phyloP scores from a whole-genome alignment of 2,329 filamentous ascomycete genomes.

The Curvularia eragrostidis region DNA sequence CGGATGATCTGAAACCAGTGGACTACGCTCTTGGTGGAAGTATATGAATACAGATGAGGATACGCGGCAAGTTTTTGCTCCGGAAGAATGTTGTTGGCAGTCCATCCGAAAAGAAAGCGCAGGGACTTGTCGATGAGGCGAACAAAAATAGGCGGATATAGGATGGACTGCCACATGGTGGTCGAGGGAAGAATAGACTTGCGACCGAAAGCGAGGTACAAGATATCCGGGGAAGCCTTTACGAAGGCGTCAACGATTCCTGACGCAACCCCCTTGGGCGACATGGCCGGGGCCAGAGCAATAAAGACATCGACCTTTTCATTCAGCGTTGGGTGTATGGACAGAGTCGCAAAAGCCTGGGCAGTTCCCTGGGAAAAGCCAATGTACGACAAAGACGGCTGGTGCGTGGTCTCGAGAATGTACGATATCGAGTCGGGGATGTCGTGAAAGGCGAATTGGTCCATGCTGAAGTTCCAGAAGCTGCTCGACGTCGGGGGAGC shows the following conservation, averaged over 20 bases:
- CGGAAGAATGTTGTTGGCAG: constrained; percentile 78
- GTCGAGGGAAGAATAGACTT: constrained; percentile 90
- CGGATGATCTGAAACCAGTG: constrained; percentile 99
- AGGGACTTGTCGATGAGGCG: constrained; percentile 84
- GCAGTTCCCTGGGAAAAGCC: constrained; percentile 97
- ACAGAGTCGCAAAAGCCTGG: constrained; percentile 91
- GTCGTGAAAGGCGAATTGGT: constrained; percentile 97
- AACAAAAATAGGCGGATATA: constrained; percentile 94
- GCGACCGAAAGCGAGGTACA: constrained; percentile 91
- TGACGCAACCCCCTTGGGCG: constrained; percentile 86
- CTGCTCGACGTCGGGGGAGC: constrained; percentile 73
- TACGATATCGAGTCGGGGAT: constrained; percentile 95
- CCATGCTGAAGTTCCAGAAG: constrained; percentile 99
- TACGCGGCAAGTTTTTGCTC: constrained; percentile 95
- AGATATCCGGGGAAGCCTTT: constrained; percentile 88
- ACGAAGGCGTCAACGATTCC: constrained; percentile 90
- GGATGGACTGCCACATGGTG: constrained; percentile 95
- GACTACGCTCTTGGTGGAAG: constrained; percentile 94
- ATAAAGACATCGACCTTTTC: constrained; percentile 95
- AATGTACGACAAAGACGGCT: constrained; percentile 89
- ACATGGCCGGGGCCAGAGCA: constrained; percentile 94
- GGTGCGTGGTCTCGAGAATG: constrained; percentile 81
- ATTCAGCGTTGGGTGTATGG: constrained; percentile 91
- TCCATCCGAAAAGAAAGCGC: constrained; percentile 88
- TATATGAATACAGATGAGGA: constrained; percentile 94